Conservation (phyloP, 805 yeast genomes). For the Wickerhamomyces tratensis region DNA sequence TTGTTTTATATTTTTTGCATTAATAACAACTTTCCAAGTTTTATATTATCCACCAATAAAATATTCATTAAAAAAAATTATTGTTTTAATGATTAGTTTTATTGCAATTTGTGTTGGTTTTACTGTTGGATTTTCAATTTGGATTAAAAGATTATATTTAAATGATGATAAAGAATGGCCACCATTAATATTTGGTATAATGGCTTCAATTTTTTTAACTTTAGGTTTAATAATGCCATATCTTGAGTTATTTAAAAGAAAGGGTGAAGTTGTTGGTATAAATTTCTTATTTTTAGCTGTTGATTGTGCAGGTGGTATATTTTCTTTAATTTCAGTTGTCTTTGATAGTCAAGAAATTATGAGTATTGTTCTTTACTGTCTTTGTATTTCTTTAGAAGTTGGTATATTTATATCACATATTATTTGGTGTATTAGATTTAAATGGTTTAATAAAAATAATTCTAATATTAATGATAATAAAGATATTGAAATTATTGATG, state of each 20-base stretch:
- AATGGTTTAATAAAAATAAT: neutral
- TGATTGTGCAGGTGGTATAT: conserved; percentile 72
- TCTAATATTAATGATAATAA: no score
- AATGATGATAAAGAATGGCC: conserved; percentile 42
- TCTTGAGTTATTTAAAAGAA: conserved; percentile 61
- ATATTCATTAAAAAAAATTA: neutral
- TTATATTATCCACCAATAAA: conserved; percentile 56
- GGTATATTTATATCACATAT: conserved; percentile 64
- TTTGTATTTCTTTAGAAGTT: conserved; percentile 62
- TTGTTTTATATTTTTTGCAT: conserved; percentile 57
- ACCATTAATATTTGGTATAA: conserved; percentile 58
- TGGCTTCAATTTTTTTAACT: conserved; percentile 68
- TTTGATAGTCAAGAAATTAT: conserved; percentile 60
- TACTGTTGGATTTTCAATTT: neutral
- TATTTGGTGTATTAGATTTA: conserved; percentile 46
- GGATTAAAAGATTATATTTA: neutral
- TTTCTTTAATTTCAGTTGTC: conserved; percentile 51
- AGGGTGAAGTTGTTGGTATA: conserved; percentile 78
- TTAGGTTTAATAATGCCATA: conserved; percentile 79
- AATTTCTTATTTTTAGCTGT: conserved; percentile 63
- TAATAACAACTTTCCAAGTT: conserved; percentile 52
- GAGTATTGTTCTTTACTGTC: conserved; percentile 62
- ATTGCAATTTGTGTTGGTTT: neutral
- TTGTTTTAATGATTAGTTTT: no score
- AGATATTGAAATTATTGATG: neutral